Percentiles rank a stretch among this genome's conserved stretches.
These are phyloP conservation scores for Endocladia muricata DNA, from an alignment of 31 red algal species.

Conservation along the genomic window DNA sequence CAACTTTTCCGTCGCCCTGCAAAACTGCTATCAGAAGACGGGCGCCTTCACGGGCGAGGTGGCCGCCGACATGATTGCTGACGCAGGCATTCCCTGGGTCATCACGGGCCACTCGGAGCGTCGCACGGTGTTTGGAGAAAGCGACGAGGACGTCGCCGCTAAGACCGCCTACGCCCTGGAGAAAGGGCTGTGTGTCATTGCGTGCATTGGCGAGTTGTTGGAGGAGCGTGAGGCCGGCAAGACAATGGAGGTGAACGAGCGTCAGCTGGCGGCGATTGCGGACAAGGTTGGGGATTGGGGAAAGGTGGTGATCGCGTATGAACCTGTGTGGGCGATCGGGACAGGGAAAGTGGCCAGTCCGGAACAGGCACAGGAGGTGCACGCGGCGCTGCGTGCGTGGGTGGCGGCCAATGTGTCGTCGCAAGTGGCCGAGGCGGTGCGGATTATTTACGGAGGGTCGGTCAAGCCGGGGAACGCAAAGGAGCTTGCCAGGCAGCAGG, in stretches of 20 bases:
- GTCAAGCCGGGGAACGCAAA: slow-evolving; percentile 92
- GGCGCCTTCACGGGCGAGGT: slow-evolving; percentile 95
- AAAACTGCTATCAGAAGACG: slow-evolving; percentile 78
- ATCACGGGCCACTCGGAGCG: slow-evolving; percentile 95
- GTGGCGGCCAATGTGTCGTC: slow-evolving; percentile 61
- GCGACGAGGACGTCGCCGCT: slow-evolving; percentile 73
- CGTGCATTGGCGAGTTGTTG: slow-evolving; percentile 90
- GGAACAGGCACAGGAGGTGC: slow-evolving; percentile 95
- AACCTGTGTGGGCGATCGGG: slow-evolving; percentile 99
- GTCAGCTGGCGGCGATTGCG: slow-evolving; percentile 83
- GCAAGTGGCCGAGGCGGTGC: slow-evolving; percentile 53
- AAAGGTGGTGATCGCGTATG: slow-evolving; percentile 96
- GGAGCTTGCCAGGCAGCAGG: slow-evolving; percentile 76
- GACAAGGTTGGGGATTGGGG: slow-evolving; percentile 75
- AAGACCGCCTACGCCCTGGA: slow-evolving; percentile 89
- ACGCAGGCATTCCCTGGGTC: slow-evolving; percentile 71
- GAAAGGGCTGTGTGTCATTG: slow-evolving; percentile 85
- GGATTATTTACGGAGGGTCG: slow-evolving; percentile 96
- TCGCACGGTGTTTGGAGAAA: slow-evolving; percentile 75
- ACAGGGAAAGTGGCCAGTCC: slow-evolving; percentile 95
- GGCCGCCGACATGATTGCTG: slow-evolving; percentile 90
- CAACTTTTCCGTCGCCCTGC: slow-evolving; percentile 75
- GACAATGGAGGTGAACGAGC: slow-evolving; percentile 82
- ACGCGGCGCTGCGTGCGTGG: slow-evolving; percentile 75
- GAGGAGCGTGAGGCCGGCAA: slow-evolving; percentile 90